Conservation (phyloP, 2,329 filamentous ascomycete genomes). For the Ophiostoma pallidulum region DNA sequence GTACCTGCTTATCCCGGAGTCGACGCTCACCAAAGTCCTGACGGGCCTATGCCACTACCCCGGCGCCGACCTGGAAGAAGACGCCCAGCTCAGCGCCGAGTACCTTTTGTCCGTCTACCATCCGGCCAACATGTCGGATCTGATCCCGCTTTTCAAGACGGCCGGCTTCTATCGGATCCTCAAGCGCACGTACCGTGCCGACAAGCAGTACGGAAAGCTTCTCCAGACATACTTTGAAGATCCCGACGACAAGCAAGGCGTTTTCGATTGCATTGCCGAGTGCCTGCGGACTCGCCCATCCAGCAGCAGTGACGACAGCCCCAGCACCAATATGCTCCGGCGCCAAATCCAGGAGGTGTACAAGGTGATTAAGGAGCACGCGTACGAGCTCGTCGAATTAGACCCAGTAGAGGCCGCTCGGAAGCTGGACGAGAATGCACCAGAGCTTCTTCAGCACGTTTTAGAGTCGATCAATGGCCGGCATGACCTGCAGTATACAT, state of each 20-base stretch:
- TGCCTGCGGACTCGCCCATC: constrained; percentile 45
- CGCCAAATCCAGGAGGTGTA: constrained; percentile 68
- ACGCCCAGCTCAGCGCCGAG: constrained; percentile 94
- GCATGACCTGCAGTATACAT: constrained; percentile 61
- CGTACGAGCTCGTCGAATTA: constrained; percentile 56
- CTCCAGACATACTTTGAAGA: constrained; percentile 81
- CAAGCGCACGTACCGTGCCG: constrained; percentile 74
- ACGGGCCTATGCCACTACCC: constrained; percentile 78
- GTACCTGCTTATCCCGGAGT: constrained; percentile 83
- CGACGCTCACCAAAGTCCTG: constrained; percentile 71
- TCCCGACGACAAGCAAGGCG: constrained; percentile 58
- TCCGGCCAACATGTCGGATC: constrained; percentile 64
- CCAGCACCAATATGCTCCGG: constrained; percentile 35
- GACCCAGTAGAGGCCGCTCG: constrained; percentile 56
- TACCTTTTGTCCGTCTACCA: constrained; percentile 91
- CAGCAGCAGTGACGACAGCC: not conserved
- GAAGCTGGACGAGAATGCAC: constrained; percentile 51
- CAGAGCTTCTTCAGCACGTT: constrained; percentile 57
- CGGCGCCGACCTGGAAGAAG: constrained; percentile 69
- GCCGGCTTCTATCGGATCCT: constrained; percentile 86
- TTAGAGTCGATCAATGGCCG: constrained; percentile 52
- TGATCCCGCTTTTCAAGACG: constrained; percentile 68
- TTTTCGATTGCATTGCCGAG: constrained; percentile 72
- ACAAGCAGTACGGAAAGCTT: constrained; percentile 70
- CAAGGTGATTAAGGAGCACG: constrained; percentile 53